Evolutionary conservation across 2,329 filamentous ascomycete species (phyloP).

Genomic region (Cladosporium phlei): DNA sequence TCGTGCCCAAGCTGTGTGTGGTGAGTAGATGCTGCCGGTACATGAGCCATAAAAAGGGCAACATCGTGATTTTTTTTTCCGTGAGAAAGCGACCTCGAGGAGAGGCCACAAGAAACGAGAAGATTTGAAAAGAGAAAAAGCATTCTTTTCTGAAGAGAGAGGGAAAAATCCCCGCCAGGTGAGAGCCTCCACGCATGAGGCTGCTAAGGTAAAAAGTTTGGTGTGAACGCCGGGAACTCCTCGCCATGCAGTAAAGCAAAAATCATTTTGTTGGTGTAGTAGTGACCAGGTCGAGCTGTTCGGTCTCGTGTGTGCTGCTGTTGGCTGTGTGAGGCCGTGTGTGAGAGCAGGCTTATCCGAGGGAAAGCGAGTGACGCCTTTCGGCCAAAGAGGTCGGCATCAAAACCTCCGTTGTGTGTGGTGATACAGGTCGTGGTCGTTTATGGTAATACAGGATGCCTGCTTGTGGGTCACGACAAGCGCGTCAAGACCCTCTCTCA

Average conservation of each 20-base stretch:
- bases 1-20: too few species aligned
- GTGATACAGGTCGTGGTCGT: constrained; percentile 27
- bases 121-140: constrained; percentile 4
- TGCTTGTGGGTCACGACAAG: constrained; percentile 9
- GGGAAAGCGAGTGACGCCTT: neutral
- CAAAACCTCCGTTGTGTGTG: constrained; percentile 21
- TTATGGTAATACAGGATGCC: constrained; percentile 17
- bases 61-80: too few species aligned
- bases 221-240: constrained; percentile 24
- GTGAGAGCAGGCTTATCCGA: constrained; percentile 1
- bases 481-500: constrained; percentile 15
- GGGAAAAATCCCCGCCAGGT: constrained; percentile 4
- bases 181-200: constrained; percentile 20
- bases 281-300: constrained; percentile 8
- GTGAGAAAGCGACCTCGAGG: too few species aligned
- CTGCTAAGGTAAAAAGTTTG: constrained; percentile 9
- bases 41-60: too few species aligned
- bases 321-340: constrained; percentile 9
- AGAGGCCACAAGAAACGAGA: constrained; percentile 6
- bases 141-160: constrained; percentile 5
- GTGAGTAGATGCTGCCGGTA: too few species aligned
- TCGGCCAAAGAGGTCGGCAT: constrained; percentile 24
- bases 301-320: neutral
- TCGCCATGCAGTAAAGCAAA: constrained; percentile 28
- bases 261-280: constrained; percentile 8